These are phyloP conservation scores for Waitea zeae DNA, from an alignment of 1,284 basidiomycete genomes.

Conservation along the genomic window DNA sequence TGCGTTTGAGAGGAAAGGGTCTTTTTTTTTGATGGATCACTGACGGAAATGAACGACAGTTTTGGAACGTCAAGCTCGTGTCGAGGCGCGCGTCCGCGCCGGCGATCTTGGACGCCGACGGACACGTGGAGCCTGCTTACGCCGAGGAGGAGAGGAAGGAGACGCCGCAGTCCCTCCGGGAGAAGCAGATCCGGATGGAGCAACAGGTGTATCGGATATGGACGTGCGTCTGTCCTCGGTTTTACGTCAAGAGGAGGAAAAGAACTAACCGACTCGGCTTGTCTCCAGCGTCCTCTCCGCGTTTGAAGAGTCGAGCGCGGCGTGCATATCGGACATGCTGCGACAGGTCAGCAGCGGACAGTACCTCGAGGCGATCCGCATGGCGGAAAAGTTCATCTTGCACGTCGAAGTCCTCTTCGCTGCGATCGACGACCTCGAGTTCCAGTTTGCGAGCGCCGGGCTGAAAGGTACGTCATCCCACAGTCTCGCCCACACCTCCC, in stretches of 20 bases:
- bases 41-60: constrained; percentile 28
- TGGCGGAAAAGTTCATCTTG: constrained; percentile 97
- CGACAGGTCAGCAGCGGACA: constrained; percentile 92
- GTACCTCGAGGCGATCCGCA: constrained; percentile 90
- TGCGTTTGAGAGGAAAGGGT: neutral
- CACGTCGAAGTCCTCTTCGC: constrained; percentile 98
- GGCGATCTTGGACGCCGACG: constrained; percentile 15
- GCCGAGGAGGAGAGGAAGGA: constrained; percentile 67
- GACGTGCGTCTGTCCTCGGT: constrained; percentile 39
- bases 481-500: neutral
- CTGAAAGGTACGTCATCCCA: constrained; percentile 54
- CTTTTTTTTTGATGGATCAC: neutral
- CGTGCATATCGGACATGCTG: constrained; percentile 98
- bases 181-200: constrained; percentile 91
- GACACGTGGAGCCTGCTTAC: constrained; percentile 30
- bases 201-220: constrained; percentile 97
- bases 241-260: too few species aligned
- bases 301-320: constrained; percentile 98
- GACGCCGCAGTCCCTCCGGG: constrained; percentile 71
- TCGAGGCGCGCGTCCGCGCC: constrained; percentile 38
- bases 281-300: constrained; percentile 74
- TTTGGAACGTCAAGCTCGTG: constrained; percentile 97
- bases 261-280: too few species aligned
- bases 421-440: constrained; percentile 92
- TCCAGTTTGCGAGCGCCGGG: constrained; percentile 66